Base-by-base conservation (phyloP, 345 rosid species). In the Tarenaya hassleriana region DNA sequence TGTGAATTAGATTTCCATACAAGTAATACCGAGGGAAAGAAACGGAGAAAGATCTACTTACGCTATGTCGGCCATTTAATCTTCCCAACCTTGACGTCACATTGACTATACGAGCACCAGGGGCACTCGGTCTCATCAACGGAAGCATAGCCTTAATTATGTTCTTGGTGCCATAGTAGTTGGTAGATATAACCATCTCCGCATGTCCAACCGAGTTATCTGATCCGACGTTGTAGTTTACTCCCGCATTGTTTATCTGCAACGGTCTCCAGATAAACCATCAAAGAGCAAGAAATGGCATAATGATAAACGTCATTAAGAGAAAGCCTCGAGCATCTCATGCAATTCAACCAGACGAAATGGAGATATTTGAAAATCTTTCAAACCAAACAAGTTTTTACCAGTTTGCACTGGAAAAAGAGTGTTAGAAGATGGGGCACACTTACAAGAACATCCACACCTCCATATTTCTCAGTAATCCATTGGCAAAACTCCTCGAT, bases 161-260 rank as follows among this genome's bases (percentile, higher is more conserved):
- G 57, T 70, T 78, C 60, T 88, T 92, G 24, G 88, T 88, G 24
- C 96, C 98, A 65, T 77, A 77, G 54, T 88, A 92, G 61, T 92
- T 92, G 9, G 94, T 85, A 13, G 67, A 67, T 34, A 85, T 40
- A 34, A 85, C 94, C 72, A 60, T 78, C 52, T 64, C 55, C 2
- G 98, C 78, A 62, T 46, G 53, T 60, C 79, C 88, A 34, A 88
- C 88, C 2, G 94, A 88, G 74, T 92, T 92, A n/a, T 61, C 69
- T 7, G 80, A 52, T 52, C 90, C 95, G 16, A 77, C 46, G 50
- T 88, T 92, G 74, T 73, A 78, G 66, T 88, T 92, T 49, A 88
- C 91, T 61, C 94, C 98, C 7, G 98, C 98, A 68, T 92, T 92
- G 58, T 92, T 92, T 39, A 92, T 82, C 98, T 92, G 64, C 69